Conservation (phyloP, 192 early-diverging fungal genomes). For the Entomortierella beljakovae region DNA sequence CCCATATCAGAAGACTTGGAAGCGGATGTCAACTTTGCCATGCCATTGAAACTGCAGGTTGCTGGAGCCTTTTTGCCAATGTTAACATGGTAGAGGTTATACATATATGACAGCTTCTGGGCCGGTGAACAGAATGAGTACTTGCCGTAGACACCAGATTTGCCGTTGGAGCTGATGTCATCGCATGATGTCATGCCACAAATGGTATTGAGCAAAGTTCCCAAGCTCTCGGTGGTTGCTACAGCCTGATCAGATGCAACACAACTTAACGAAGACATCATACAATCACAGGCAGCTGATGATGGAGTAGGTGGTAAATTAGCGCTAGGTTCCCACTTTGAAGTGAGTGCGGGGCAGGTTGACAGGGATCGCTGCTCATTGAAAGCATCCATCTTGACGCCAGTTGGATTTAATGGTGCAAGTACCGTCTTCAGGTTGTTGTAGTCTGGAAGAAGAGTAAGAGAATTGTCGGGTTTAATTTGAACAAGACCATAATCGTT, state of each 20-base stretch:
- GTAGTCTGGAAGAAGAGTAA: slow-evolving; percentile 65
- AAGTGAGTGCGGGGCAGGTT: slow-evolving; percentile 56
- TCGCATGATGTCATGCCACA: slow-evolving; percentile 58
- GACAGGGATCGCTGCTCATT: slow-evolving; percentile 54
- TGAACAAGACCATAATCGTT: slow-evolving; percentile 81
- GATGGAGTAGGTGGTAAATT: slow-evolving; percentile 74
- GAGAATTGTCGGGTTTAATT: slow-evolving; percentile 58
- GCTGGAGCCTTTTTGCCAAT: slow-evolving; percentile 41
- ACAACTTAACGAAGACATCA: slow-evolving; percentile 69
- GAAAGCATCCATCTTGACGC: slow-evolving; percentile 68
- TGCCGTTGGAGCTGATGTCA: slow-evolving; percentile 60
- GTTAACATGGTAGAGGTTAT: slow-evolving; percentile 52
- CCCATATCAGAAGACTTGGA: slow-evolving; percentile 32
- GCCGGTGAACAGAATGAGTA: slow-evolving; percentile 59
- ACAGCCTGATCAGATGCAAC: slow-evolving; percentile 52
- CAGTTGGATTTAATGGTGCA: slow-evolving; percentile 63
- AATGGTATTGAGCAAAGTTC: slow-evolving; percentile 55
- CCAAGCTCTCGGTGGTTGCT: slow-evolving; percentile 34
- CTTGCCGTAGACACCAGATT: slow-evolving; percentile 57
- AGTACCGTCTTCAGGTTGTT: slow-evolving; percentile 69
- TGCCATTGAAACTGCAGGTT: slow-evolving; percentile 56
- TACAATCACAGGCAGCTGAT: slow-evolving; percentile 71
- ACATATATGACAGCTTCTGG: slow-evolving; percentile 63
- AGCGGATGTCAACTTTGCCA: slow-evolving; percentile 40
- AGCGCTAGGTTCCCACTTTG: slow-evolving; percentile 66